A percentile compares a stretch with the other conserved stretches of the same genome.
phyloP scores from a whole-genome alignment of 768 basidiomycete species.

The Lactarius hengduanensis region DNA sequence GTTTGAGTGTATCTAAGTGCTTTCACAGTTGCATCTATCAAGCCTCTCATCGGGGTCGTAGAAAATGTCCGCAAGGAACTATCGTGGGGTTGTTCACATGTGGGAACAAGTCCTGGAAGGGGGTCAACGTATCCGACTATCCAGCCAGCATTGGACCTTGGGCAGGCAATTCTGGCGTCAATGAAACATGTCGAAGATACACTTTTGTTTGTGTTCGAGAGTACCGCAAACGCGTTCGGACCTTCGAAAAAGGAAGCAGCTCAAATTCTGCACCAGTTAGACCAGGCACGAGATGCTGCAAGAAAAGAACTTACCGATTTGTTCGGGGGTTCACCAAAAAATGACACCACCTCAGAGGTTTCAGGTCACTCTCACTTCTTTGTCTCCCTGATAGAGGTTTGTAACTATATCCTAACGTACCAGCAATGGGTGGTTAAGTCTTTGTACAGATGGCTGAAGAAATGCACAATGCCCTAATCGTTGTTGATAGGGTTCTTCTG shows the following conservation, averaged over 20 bases:
- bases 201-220: slow-evolving; percentile 33
- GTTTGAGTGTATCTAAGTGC: slow-evolving; percentile 13
- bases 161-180: slow-evolving; percentile 37
- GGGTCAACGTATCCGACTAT: slow-evolving; percentile 30
- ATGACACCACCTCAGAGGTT: slow-evolving; percentile 33
- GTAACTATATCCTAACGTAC: slow-evolving; percentile 9
- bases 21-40: slow-evolving; percentile 41
- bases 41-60: slow-evolving; percentile 43
- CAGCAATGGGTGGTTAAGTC: neutral
- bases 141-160: slow-evolving; percentile 37
- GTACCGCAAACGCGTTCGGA: slow-evolving; percentile 32
- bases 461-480: slow-evolving; percentile 37
- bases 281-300: slow-evolving; percentile 21
- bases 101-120: slow-evolving; percentile 13
- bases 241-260: slow-evolving; percentile 21
- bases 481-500: slow-evolving; percentile 30
- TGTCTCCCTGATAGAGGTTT: slow-evolving; percentile 47
- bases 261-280: slow-evolving; percentile 9
- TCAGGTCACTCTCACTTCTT: slow-evolving; percentile 42
- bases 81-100: slow-evolving; percentile 41
- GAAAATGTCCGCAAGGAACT: slow-evolving; percentile 48
- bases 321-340: slow-evolving; percentile 33
- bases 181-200: slow-evolving; percentile 37
- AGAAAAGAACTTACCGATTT: slow-evolving; percentile 35
- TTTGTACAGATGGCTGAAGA: slow-evolving; percentile 45